These are phyloP conservation scores for Rubroshorea leprosula DNA, from an alignment of 345 rosid genomes.

Conservation along the genomic window DNA sequence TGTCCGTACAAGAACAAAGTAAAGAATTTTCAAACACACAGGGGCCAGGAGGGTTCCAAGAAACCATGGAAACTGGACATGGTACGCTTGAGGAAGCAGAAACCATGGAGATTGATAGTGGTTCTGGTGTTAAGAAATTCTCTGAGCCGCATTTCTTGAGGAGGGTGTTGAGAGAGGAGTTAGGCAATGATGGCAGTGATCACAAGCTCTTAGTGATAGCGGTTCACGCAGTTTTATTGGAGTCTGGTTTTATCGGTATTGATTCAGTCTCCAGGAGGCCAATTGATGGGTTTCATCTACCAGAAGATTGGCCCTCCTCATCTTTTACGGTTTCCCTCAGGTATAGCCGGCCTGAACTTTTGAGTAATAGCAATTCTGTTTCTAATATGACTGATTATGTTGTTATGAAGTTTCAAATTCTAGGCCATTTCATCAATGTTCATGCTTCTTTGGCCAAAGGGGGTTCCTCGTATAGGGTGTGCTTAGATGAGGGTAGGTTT, in stretches of 20 bases:
- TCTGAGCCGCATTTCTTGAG: conserved; percentile 59
- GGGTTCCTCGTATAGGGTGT: conserved; percentile 30
- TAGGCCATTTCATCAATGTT: conserved; percentile 45
- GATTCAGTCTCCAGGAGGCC: conserved; percentile 31
- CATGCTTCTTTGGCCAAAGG: conserved; percentile 42
- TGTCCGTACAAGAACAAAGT: not conserved
- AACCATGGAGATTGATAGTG: conserved; percentile 27
- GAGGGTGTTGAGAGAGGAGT: conserved; percentile 45
- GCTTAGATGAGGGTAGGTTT: conserved; percentile 40
- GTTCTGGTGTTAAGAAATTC: conserved; percentile 20
- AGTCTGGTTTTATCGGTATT: conserved; percentile 58
- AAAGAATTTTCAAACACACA: conserved; percentile 7
- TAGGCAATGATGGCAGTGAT: conserved; percentile 29
- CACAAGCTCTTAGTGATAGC: conserved; percentile 43
- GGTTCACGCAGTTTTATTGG: conserved; percentile 63
- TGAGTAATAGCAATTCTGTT: conserved; percentile 6
- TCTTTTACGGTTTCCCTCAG: conserved; percentile 31
- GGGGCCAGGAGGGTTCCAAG: conserved; percentile 3
- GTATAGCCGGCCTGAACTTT: conserved; percentile 56
- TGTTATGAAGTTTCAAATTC: conserved; percentile 39
- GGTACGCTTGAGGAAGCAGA: not conserved
- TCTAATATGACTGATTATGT: conserved; percentile 24
- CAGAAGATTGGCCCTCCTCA: conserved; percentile 33
- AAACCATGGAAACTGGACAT: not conserved
- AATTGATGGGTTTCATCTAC: conserved; percentile 35